Base-by-base conservation (phyloP, 2,329 filamentous ascomycete species). In the Claviceps citrina region DNA sequence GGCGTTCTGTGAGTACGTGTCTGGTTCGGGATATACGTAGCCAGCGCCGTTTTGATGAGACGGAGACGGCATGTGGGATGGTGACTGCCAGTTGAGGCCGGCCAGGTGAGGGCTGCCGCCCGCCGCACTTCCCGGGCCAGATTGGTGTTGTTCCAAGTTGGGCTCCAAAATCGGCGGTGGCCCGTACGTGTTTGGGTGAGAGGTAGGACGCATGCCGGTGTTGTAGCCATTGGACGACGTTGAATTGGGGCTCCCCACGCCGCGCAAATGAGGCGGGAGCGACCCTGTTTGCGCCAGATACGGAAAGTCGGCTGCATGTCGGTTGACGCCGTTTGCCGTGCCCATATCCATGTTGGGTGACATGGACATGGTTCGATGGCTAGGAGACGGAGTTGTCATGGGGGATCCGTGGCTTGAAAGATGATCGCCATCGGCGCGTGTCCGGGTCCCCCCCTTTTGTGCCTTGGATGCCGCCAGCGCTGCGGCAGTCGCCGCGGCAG, bases 111-210 rank as follows among this genome's bases (percentile, higher is more conserved):
- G 87, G 58, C 86, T 94, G 39, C 83, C 82, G 42, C 68, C 76
- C n/a, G 74, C 76, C n/a, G 74, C 79, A 55, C 84, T 93, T 41
- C 70, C 70, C 37, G 66, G 59, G 2, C 72, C 76, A 3, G 75
- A 68, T 50, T 81, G 78, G 47, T 81, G 78, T 43, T 83, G 79
- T 56, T 89, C 84, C 45, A 84, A 72, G 57, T 76, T 87, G 20
- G 87, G 85, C 63, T 95, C 89, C 38, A 95, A 68, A 13, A 83
- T 86, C 36, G 82, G 78, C 2, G 84, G 84, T 19, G 84, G 84
- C n/a, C 80, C 82, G 58, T 89, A 93, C 44, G 72, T 71, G 10
- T 67, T 78, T 0, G 89, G 87, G 59, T 95, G 87, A 30, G 87
- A 95, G 0, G 89, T 95, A 49, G 89, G 76, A 35, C 75, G 69